Evolutionary conservation across 345 rosid genomes (phyloP).

Genomic region (Ricinus communis): DNA sequence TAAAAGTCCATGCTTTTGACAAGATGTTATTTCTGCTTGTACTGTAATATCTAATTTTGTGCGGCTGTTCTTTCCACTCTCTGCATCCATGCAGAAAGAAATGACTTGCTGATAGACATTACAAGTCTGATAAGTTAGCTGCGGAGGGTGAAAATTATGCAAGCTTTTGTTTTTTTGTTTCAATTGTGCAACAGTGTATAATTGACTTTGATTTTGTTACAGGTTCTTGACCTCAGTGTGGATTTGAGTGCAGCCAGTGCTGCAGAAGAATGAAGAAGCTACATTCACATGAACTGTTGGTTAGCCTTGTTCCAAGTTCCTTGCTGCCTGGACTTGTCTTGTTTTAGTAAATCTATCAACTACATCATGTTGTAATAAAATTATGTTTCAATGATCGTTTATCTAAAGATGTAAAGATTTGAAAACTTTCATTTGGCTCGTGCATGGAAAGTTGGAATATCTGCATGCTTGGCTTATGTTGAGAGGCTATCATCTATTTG

Average conservation of each 20-base stretch:
- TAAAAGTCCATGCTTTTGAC: too few species aligned
- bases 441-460: background rate
- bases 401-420: background rate
- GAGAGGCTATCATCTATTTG: background rate
- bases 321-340: background rate
- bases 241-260: slow-evolving; percentile 90
- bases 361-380: slow-evolving; percentile 5
- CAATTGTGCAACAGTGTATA: background rate
- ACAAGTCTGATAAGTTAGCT: too few species aligned
- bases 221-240: slow-evolving; percentile 86
- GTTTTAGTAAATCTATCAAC: slow-evolving; percentile 1
- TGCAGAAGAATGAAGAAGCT: slow-evolving; percentile 67
- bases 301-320: background rate
- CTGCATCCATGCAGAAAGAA: too few species aligned
- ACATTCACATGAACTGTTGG: background rate
- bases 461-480: background rate
- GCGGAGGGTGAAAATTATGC: too few species aligned
- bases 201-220: slow-evolving; percentile 22
- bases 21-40: too few species aligned
- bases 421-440: background rate
- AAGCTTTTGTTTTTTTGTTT: too few species aligned
- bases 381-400: background rate
- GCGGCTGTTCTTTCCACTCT: too few species aligned
- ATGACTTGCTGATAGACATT: too few species aligned
- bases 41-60: too few species aligned